Base-by-base conservation (phyloP, 306 rosid genomes). In the Quercus parvula region DNA sequence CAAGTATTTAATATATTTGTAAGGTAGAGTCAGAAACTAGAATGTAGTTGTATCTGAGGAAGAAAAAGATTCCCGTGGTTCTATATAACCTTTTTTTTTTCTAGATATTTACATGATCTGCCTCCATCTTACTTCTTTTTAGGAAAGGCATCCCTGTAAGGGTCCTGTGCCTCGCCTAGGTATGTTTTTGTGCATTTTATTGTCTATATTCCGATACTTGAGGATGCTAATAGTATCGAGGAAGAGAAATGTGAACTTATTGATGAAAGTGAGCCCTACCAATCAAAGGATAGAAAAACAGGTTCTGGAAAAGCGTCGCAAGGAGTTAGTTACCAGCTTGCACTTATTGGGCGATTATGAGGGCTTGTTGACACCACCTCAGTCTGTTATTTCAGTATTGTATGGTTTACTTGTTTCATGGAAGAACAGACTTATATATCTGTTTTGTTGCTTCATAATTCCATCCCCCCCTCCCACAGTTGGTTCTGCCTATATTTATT, bases 81-180 rank as follows among this genome's bases (percentile, higher is more conserved):
- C 7, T 33, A 33, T 1, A 5, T 33, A 33, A 33, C 6, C 1
- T 33, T 33, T 33, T 5, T 33, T 33, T 33, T 33, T 33, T 1
- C 38, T 33, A 33, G 71, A 70, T 62, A 56, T 31, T 51, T 14
- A 28, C n/a, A 24, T 75, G 54, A 79, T 72, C 14, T 56, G 1
- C 54, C 75, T 73, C 73, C 25, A 35, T 28, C 27, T 52, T 73
- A 18, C 77, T 68, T 77, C 67, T 75, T 85, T 75, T 73, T 55
- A 94, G 99, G 99, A 90, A 86, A 91, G 92, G 81, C 91, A 91
- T 87, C 87, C 90, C 30, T 86, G 76, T 59, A 95, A 90, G 82
- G 41, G 41, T 35, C 8, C 2, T 35, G 83, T 83, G 57, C 89
- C 98, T 85, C 85, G 92, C 70, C 81, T 91, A 44, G 92, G 91